Evolutionary conservation across 108 stramenopile species (phyloP).

Genomic region (Conticribra guillardii): DNA sequence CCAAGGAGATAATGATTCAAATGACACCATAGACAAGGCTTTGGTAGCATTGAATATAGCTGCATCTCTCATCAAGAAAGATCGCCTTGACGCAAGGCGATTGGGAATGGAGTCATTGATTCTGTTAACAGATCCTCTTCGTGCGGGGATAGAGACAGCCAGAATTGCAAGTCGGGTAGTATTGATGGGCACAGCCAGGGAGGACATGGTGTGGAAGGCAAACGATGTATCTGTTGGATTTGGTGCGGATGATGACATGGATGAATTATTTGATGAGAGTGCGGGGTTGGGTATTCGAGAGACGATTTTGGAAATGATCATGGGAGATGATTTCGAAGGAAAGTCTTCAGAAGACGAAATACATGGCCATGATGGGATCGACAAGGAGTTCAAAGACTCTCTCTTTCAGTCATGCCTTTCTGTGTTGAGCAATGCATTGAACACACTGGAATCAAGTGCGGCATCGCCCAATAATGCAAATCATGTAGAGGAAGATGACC

Average conservation of each 20-base stretch:
- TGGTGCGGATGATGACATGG: conserved; percentile 52
- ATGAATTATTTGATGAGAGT: conserved; percentile 67
- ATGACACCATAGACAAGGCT: conserved; percentile 78
- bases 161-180: conserved; percentile 84
- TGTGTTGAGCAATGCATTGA: conserved; percentile 82
- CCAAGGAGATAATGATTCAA: conserved; percentile 39
- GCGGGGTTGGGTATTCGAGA: conserved; percentile 84
- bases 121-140: conserved; percentile 79
- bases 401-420: conserved; percentile 83
- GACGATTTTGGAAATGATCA: conserved; percentile 77
- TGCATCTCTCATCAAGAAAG: conserved; percentile 82
- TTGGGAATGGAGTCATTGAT: conserved; percentile 84
- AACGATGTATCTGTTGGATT: conserved; percentile 32
- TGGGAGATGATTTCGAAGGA: conserved; percentile 63
- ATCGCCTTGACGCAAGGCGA: conserved; percentile 84
- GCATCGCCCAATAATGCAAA: background rate
- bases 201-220: conserved; percentile 4
- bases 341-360: conserved; percentile 48
- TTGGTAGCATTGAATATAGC: conserved; percentile 76
- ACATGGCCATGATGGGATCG: conserved; percentile 45
- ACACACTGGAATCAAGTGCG: conserved; percentile 59
- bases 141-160: conserved; percentile 75
- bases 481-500: conserved; percentile 9
- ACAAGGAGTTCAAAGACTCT: conserved; percentile 65
- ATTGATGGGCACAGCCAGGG: conserved; percentile 68